Evolutionary conservation across 2,329 filamentous ascomycete genomes (phyloP), one percentile per base, ranked within the genome.

Genomic region (Hypoxylon sp.): DNA sequence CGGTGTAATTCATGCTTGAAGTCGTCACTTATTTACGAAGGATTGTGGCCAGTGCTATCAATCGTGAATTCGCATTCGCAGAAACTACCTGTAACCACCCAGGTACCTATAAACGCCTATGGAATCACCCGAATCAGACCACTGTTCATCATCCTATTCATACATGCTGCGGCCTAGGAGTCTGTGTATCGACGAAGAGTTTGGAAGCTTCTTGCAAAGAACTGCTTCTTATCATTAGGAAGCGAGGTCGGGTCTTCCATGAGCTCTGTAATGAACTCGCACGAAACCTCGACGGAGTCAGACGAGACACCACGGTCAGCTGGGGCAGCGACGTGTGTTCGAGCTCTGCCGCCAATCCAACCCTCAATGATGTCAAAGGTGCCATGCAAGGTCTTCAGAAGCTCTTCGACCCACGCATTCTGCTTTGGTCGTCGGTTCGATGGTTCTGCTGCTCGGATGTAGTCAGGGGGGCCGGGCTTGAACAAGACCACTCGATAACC

Each of bases 241-340:
- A 72, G 25, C 1, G 45, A 28, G 3, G 13, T 25, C 9, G 19
- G 21, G 32, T 60, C 34, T 5, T 49, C 21, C 62, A 73, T 67
- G 25, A 71, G 52, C 46, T 71, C 65, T 11, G 46, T 48, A 21
- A 73, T 65, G 23, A 73, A 46, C 58, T 71, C 69, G 19, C 41
- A 13, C 2, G 67, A 67, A 1, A 46, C n/a, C 17, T 73, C 67
- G 6, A 71, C 67, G 0, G 67, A 70, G 30, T 73, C 71, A 0
- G 65, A 50, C 1, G 32, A 10, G 17, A 63, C 59, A 1, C 13
- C 10, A 5, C 69, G 69, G 11, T 13, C 7, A 5, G 19, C 10
- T 2, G 50, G 66, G 0, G 50, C 30, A 7, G 38, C 17, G 41
- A 68, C 60, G 5, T 49, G 11, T 30, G 4, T 25, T 6, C n/a